Evolutionary conservation across 345 rosid genomes (phyloP).

Genomic region (Citrus australasica): DNA sequence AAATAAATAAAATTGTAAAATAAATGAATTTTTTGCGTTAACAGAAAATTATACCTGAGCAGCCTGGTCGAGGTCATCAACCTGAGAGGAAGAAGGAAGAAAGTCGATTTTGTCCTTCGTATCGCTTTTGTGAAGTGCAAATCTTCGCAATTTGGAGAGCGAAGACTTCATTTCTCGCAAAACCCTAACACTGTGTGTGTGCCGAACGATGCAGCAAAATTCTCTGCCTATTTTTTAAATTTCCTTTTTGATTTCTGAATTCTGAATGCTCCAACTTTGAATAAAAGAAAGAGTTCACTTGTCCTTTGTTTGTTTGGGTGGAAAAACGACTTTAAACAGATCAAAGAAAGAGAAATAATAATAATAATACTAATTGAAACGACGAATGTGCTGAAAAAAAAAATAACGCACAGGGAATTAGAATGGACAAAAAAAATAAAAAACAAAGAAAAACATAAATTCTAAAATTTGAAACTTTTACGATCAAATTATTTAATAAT

Average conservation of each 20-base stretch:
- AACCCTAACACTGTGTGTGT: conserved; percentile 34
- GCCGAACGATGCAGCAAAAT: neutral
- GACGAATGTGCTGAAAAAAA: neutral
- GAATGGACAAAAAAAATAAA: neutral
- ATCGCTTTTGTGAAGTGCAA: conserved; percentile 69
- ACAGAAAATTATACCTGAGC: conserved; percentile 50
- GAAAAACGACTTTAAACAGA: conserved; percentile 5
- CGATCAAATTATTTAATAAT: too few relatives aligned
- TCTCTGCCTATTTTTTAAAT: neutral
- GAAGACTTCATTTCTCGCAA: conserved; percentile 66
- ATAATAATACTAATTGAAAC: neutral
- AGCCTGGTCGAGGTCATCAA: conserved; percentile 83
- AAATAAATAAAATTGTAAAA: neutral
- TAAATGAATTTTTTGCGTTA: neutral
- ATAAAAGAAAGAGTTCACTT: conserved; percentile 4
- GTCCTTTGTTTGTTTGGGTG: neutral
- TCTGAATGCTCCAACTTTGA: neutral
- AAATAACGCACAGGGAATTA: neutral
- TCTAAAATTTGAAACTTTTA: too few relatives aligned
- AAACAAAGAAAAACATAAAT: too few relatives aligned
- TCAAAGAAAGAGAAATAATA: neutral
- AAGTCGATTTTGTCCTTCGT: conserved; percentile 59
- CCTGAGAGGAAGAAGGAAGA: conserved; percentile 42
- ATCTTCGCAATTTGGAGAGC: conserved; percentile 58
- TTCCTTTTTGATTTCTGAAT: neutral